phyloP scores from a whole-genome alignment of 192 early-diverging fungal species.

The Entophlyctis luteolus region DNA sequence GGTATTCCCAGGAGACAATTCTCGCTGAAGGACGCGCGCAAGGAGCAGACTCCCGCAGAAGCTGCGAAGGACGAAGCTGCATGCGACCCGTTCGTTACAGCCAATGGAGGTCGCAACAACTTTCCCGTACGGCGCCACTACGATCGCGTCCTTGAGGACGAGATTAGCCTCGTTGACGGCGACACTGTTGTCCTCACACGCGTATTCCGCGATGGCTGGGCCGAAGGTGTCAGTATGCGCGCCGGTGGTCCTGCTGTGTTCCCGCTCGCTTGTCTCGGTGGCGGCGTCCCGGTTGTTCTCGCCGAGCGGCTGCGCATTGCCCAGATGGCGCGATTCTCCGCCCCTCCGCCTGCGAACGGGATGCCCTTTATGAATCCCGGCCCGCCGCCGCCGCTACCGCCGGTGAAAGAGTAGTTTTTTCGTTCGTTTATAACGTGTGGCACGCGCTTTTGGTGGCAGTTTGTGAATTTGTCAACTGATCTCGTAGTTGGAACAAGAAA shows the following conservation, averaged over 20 bases:
- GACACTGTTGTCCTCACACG: constrained; percentile 32
- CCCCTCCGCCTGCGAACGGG: too few species aligned
- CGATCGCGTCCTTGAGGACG: constrained; percentile 28
- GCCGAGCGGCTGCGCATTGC: constrained; percentile 22
- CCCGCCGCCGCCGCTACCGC: too few species aligned
- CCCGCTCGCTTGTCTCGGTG: constrained; percentile 39
- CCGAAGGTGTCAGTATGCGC: constrained; percentile 34
- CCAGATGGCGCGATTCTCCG: too few species aligned
- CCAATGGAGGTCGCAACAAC: constrained; percentile 28
- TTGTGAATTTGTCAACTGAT: too few species aligned
- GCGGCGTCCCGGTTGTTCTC: constrained; percentile 36
- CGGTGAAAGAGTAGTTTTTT: too few species aligned
- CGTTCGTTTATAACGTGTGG: too few species aligned
- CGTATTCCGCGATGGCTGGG: constrained; percentile 42
- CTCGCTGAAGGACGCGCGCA: constrained; percentile 14
- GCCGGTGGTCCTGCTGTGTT: constrained; percentile 42
- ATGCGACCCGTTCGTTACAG: constrained; percentile 23
- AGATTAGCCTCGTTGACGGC: constrained; percentile 34
- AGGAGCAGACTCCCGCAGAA: constrained; percentile 12
- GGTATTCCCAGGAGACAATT: constrained; percentile 22
- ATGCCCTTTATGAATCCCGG: too few species aligned
- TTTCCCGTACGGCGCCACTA: constrained; percentile 36
- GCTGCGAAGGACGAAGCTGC: constrained; percentile 13
- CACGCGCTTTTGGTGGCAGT: too few species aligned
- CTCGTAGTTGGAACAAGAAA: too few species aligned